A percentile compares a stretch with the other conserved stretches of the same genome.
Evolutionary conservation across 352 stramenopile genomes (phyloP).

Genomic region (Phytophthora foliorum): DNA sequence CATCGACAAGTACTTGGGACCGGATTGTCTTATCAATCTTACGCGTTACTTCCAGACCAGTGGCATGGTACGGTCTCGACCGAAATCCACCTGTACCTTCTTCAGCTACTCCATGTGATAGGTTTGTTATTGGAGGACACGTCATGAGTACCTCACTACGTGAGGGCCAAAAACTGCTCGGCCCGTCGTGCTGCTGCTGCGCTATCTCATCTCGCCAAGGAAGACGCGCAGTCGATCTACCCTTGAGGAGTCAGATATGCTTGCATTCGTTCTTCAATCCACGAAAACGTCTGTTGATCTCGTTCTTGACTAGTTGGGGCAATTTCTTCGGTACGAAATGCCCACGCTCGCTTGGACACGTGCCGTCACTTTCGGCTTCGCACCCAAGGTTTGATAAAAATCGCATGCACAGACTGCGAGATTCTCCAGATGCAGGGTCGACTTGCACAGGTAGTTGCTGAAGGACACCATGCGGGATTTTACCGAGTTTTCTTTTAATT

Average conservation of each 20-base stretch:
- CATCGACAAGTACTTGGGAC: not conserved
- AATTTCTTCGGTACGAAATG: constrained; percentile 13
- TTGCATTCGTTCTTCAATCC: not conserved
- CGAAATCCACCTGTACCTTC: no score
- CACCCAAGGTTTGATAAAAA: constrained; percentile 3
- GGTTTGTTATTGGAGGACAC: no score
- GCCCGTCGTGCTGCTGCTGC: not conserved
- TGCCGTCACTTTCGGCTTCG: not conserved
- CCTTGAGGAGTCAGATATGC: not conserved
- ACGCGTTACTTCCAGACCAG: no score
- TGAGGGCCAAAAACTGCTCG: not conserved
- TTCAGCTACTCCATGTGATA: no score
- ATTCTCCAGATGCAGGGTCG: not conserved
- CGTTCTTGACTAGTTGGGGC: not conserved
- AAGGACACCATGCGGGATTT: constrained; percentile 5
- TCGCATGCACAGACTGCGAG: constrained; percentile 8
- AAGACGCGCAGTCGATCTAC: constrained; percentile 2
- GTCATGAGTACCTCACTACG: not conserved
- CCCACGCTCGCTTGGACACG: constrained; percentile 5
- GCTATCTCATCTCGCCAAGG: not conserved
- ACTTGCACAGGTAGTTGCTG: not conserved
- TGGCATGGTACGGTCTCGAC: no score
- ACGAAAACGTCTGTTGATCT: not conserved
- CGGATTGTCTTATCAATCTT: not conserved
- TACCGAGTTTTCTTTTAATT: not conserved